A percentile compares a stretch with the other conserved stretches of the same genome.
phyloP scores from a whole-genome alignment of 768 basidiomycete species.

The Glaciozyma martinii region DNA sequence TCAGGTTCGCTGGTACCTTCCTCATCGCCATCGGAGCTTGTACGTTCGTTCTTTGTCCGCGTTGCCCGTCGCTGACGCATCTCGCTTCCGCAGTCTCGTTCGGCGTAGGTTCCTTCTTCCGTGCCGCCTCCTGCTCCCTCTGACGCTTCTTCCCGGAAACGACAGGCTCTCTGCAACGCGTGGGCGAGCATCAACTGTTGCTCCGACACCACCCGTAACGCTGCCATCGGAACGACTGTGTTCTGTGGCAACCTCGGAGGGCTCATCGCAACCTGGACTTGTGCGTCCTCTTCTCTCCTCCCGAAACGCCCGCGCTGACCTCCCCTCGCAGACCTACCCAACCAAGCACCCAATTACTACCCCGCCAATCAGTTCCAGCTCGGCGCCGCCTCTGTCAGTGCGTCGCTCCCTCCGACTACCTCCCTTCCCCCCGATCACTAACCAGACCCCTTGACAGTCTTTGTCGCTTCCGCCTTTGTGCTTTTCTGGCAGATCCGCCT shows the following conservation, averaged over 20 bases:
- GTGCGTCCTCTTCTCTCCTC: no score
- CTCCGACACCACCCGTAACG: constrained; percentile 26
- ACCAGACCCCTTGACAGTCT: background rate
- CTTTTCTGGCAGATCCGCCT: constrained; percentile 24
- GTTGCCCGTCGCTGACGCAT: background rate
- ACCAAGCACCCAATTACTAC: constrained; percentile 17
- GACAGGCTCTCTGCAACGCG: constrained; percentile 25
- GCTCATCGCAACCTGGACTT: constrained; percentile 31
- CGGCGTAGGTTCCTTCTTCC: no score
- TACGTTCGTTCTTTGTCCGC: background rate
- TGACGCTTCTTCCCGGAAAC: no score
- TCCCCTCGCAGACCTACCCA: constrained; percentile 14
- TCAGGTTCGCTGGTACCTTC: constrained; percentile 16
- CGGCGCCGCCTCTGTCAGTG: constrained; percentile 4
- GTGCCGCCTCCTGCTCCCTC: no score
- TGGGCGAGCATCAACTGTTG: constrained; percentile 28
- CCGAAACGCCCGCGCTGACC: no score
- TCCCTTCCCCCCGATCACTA: no score
- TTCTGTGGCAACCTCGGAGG: constrained; percentile 33
- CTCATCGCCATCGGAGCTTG: constrained; percentile 21
- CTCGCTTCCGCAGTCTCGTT: constrained; percentile 11
- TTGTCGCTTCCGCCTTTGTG: constrained; percentile 7
- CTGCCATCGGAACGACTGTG: constrained; percentile 28
- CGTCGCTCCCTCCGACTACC: no score
- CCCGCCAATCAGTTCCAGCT: constrained; percentile 26